Base-by-base conservation (phyloP, 306 rosid genomes). In the Lathyrus oleraceus region DNA sequence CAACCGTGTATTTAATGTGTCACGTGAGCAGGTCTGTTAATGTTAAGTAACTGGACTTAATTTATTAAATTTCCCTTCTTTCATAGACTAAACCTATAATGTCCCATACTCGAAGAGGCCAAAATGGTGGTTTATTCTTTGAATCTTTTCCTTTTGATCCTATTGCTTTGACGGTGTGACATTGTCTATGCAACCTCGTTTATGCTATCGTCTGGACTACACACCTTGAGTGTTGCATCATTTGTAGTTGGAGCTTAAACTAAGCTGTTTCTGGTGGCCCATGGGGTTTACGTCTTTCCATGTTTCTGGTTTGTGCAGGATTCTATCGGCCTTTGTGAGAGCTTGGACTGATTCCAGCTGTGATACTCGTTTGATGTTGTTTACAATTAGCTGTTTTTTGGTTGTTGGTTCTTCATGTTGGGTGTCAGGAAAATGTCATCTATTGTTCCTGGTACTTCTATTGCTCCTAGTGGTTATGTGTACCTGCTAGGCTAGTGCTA, bases 141-240 rank as follows among this genome's bases (percentile, higher is more conserved):
- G 59, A 9, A 16, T 6, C 59, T 66, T 66, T 42, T 28, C 28
- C 30, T 10, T 51, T 68, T 6, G 48, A 67, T 30, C 57, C 36
- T 35, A 35, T 19, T 36, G 51, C 45, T 52, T 16, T 68, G 20
- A 48, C 14, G 60, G 32, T 12, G 12, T 17, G 44, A 48, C 40
- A 16, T 16, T 52, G 43, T 49, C 17, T 68, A 20, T 19, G n/a
- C 12, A 2, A 51, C 45, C 62, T 12, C 8, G 32, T 8, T 9
- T 51, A n/a, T 68, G 62, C 48, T 68, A 9, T 14, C 36, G 49
- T 54, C 48, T 68, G 30, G 73, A 61, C 62, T 52, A 52, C 21
- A 11, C 52, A 17, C 20, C 62, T 8, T 35, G 19, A 48, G 38
- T 20, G 44, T 38, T 16, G 9, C 12, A 14, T 35, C 48, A 8